Conservation (phyloP, 108 stramenopile species). For the Conticribra guillardii region DNA sequence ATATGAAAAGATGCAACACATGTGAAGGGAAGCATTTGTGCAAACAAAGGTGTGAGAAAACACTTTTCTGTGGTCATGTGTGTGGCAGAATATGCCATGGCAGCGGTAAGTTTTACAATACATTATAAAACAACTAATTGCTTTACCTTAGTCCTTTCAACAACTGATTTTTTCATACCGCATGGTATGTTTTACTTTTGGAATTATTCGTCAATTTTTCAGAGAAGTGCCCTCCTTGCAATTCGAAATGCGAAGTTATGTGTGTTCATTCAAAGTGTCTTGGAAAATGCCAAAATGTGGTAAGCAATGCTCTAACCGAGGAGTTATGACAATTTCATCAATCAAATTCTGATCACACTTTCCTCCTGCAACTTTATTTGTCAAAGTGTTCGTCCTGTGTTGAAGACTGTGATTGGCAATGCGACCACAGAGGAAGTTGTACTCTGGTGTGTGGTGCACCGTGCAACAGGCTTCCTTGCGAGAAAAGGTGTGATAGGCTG, state of each 20-base stretch:
- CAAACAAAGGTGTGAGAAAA: slow-evolving; percentile 47
- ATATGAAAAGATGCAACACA: slow-evolving; percentile 21
- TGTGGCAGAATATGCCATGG: slow-evolving; percentile 45
- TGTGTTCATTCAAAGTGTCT: slow-evolving; percentile 48
- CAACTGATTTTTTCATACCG: too few species aligned
- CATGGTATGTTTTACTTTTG: too few species aligned
- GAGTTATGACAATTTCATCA: neutral
- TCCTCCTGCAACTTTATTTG: neutral
- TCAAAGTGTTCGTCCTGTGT: slow-evolving; percentile 55
- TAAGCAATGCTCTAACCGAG: neutral
- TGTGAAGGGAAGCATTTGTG: slow-evolving; percentile 43
- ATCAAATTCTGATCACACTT: neutral
- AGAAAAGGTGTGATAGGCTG: slow-evolving; percentile 47
- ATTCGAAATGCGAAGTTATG: slow-evolving; percentile 16
- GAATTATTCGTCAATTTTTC: too few species aligned
- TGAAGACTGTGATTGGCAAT: slow-evolving; percentile 58
- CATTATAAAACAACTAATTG: too few species aligned
- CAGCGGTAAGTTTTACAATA: too few species aligned
- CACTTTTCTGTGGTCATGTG: slow-evolving; percentile 52
- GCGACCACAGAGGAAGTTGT: slow-evolving; percentile 51
- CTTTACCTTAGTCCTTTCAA: too few species aligned
- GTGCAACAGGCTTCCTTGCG: slow-evolving; percentile 48
- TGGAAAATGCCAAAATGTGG: slow-evolving; percentile 27
- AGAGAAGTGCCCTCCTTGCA: slow-evolving; percentile 43
- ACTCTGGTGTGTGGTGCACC: slow-evolving; percentile 57